phyloP scores from a whole-genome alignment of 352 stramenopile species.

The Pythium plurisporium region DNA sequence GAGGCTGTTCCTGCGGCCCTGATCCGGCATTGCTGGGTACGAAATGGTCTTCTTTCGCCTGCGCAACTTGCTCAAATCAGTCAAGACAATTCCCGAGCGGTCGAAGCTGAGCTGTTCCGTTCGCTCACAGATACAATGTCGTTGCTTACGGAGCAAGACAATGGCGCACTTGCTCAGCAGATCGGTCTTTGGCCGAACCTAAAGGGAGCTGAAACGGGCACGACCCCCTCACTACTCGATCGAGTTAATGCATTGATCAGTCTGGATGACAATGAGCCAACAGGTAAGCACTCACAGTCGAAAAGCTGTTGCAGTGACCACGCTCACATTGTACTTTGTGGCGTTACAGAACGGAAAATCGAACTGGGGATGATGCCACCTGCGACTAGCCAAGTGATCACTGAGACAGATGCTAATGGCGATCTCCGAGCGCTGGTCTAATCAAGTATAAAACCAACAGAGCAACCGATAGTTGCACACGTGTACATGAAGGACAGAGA shows the following conservation, averaged over 20 bases:
- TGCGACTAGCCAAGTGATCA: constrained; percentile 10
- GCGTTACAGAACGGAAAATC: constrained; percentile 20
- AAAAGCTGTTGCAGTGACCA: too few relatives aligned
- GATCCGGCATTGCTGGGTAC: constrained; percentile 28
- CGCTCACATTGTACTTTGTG: not conserved
- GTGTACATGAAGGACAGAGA: constrained; percentile 13
- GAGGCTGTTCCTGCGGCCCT: constrained; percentile 15
- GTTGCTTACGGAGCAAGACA: constrained; percentile 1
- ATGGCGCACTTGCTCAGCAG: constrained; percentile 9
- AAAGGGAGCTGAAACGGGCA: not conserved
- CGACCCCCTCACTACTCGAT: constrained; percentile 7
- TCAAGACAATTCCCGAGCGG: constrained; percentile 21
- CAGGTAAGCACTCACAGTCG: too few relatives aligned
- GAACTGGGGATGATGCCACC: not conserved
- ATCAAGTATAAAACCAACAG: not conserved
- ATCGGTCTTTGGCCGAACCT: constrained; percentile 3
- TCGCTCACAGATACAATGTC: constrained; percentile 11
- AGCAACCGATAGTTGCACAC: not conserved
- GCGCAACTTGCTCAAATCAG: constrained; percentile 22
- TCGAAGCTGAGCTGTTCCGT: constrained; percentile 23
- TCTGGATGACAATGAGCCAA: constrained; percentile 23
- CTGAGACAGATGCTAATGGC: constrained; percentile 22
- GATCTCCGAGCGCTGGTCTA: constrained; percentile 23
- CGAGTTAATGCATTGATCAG: constrained; percentile 24
- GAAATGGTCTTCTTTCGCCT: constrained; percentile 18